Evolutionary conservation across 164 flowering plant genomes (phyloP), one percentile per base, ranked within the genome.

Genomic region (Piper longum): DNA sequence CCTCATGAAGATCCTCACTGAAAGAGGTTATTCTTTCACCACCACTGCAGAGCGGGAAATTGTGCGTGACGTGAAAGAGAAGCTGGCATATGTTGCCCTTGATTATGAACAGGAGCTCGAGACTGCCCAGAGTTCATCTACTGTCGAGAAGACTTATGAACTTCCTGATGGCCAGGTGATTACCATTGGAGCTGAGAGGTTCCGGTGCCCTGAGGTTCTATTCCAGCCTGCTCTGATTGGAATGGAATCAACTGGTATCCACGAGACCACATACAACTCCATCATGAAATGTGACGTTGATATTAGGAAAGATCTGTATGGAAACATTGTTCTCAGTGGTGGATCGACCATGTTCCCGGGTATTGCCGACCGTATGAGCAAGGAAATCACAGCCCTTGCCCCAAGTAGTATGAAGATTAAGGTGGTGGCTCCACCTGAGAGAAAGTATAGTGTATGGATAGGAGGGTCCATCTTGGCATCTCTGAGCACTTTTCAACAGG

Each of bases 331-430:
- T 16, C 86, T 82, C 42, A 80, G 84, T 74, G 86, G 86, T 70
- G 86, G 88, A n/a, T 69, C 88, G 11, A 83, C 88, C 52, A 83
- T 83, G 88, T 83, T 81, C 78, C 74, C 79, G 2, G 88, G 85
- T 36, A 83, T 83, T 75, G 85, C 83, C 64, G 88, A 83, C 56
- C 76, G 88, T 66, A 84, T 84, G 88, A 84, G 83, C 78, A 84
- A 82, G 76, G 88, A 84, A 71, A 84, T 84, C 62, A 80, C 86
- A 42, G 85, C 88, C 12, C 75, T 84, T 65, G 88, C 88, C 26
- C 88, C 88, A 19, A 83, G 84, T 72, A 82, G 83, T 75, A 82
- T 79, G 85, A 82, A 82, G 72, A 79, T 81, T 66, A 79, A 83
- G 76, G 85, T 83, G 62, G 85, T 81, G 57, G 88, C 85, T 18